Evolutionary conservation across 306 rosid species (phyloP).

Genomic region (Cucurbita ficifolia): DNA sequence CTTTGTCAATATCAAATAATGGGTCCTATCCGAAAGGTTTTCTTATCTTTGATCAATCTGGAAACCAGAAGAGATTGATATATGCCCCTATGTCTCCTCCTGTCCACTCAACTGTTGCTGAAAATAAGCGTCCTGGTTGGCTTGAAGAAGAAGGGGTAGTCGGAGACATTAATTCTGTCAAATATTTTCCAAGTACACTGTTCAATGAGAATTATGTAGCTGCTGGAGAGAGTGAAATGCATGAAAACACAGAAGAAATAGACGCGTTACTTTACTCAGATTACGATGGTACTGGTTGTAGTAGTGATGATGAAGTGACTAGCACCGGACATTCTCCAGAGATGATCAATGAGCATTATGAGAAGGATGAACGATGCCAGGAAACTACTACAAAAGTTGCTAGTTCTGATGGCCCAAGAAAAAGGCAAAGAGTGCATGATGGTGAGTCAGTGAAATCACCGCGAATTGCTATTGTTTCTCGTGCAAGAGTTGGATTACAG

Average conservation of each 20-base stretch:
- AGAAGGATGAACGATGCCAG: constrained; percentile 21
- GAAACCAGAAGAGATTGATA: constrained; percentile 46
- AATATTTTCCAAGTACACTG: constrained; percentile 16
- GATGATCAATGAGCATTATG: constrained; percentile 12
- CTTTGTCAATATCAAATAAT: constrained; percentile 21
- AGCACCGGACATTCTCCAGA: constrained; percentile 62
- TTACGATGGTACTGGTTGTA: constrained; percentile 15
- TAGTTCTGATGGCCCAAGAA: constrained; percentile 33
- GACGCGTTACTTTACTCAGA: constrained; percentile 79
- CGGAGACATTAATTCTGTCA: constrained; percentile 13
- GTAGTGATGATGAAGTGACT: constrained; percentile 55
- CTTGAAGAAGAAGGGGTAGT: constrained; percentile 9
- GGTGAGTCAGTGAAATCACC: constrained; percentile 28
- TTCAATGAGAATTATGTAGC: constrained; percentile 25
- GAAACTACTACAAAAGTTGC: constrained; percentile 29
- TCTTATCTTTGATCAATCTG: constrained; percentile 55
- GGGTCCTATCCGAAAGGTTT: constrained; percentile 42
- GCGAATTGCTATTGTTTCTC: constrained; percentile 21
- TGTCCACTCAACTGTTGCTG: constrained; percentile 8
- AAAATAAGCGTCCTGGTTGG: constrained; percentile 9
- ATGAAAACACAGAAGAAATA: constrained; percentile 77
- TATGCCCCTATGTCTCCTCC: constrained; percentile 31
- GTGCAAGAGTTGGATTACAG: constrained; percentile 17
- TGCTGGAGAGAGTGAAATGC: constrained; percentile 58
- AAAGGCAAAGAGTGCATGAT: constrained; percentile 45